phyloP scores from a whole-genome alignment of 1,284 basidiomycete genomes.

The Melanopsichium pennsylvanicum region DNA sequence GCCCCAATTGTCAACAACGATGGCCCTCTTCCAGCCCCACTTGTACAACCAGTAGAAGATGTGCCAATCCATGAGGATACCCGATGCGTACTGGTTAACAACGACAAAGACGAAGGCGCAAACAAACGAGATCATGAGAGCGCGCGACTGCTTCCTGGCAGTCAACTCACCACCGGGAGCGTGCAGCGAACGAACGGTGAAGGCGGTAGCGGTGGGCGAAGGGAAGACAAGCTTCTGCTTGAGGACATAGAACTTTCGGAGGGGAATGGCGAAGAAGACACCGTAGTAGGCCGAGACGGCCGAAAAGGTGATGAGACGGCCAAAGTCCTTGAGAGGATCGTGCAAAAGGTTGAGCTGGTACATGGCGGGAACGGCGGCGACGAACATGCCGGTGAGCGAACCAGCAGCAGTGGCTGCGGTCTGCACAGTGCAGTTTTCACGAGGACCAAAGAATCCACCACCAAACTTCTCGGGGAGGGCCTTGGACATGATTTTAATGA shows the following conservation, averaged over 20 bases:
- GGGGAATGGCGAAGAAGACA: constrained; percentile 75
- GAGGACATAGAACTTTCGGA: constrained; percentile 74
- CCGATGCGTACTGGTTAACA: constrained; percentile 72
- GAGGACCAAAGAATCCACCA: constrained; percentile 74
- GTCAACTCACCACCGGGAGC: constrained; percentile 62
- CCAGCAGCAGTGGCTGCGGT: constrained; percentile 56
- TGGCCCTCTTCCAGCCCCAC: constrained; percentile 73
- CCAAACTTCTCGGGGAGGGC: constrained; percentile 70
- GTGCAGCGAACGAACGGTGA: constrained; percentile 75
- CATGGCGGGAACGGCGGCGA: constrained; percentile 75
- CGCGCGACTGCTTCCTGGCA: constrained; percentile 73
- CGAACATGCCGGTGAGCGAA: constrained; percentile 71
- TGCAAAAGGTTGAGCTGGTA: constrained; percentile 68
- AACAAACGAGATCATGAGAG: constrained; percentile 70
- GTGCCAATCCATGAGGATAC: constrained; percentile 75
- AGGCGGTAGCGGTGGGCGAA: constrained; percentile 75
- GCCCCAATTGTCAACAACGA: constrained; percentile 71
- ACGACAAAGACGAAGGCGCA: constrained; percentile 72
- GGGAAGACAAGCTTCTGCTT: constrained; percentile 77
- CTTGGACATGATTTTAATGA: constrained; percentile 73
- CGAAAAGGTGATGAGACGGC: constrained; percentile 70
- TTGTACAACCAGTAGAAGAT: constrained; percentile 71
- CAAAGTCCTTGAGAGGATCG: constrained; percentile 51
- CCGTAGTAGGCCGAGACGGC: constrained; percentile 74
- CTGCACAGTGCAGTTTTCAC: constrained; percentile 71